A percentile compares a stretch with the other conserved stretches of the same genome.
phyloP scores from a whole-genome alignment of 1,284 basidiomycete genomes.

The Peniophora sp. region DNA sequence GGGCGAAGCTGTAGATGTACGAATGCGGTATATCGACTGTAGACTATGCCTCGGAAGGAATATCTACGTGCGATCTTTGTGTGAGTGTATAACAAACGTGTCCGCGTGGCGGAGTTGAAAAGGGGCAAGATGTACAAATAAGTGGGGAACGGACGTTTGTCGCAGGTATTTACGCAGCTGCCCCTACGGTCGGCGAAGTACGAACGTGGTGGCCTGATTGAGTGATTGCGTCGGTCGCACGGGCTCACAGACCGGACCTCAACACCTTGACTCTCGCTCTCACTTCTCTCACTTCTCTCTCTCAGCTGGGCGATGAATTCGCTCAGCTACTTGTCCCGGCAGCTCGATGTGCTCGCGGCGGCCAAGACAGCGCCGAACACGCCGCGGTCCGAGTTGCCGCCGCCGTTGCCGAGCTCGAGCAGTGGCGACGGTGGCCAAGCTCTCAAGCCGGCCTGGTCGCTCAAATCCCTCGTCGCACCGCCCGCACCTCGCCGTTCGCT shows the following conservation, averaged over 20 bases:
- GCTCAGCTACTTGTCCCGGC: conserved; percentile 59
- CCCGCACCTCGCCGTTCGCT: conserved; percentile 9
- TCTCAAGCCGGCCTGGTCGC: conserved; percentile 9
- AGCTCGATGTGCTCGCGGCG: conserved; percentile 55
- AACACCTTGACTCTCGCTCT: too few relatives aligned
- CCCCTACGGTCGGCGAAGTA: too few relatives aligned
- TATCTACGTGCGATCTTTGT: background rate
- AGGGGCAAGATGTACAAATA: too few relatives aligned
- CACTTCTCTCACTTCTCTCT: too few relatives aligned
- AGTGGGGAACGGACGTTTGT: too few relatives aligned
- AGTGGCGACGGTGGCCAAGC: background rate
- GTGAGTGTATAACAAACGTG: background rate
- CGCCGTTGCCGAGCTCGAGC: background rate
- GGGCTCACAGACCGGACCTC: too few relatives aligned
- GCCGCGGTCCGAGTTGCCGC: conserved; percentile 7
- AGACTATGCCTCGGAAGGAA: background rate
- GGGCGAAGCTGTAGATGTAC: conserved; percentile 6
- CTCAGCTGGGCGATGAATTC: conserved; percentile 47
- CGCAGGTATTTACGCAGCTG: too few relatives aligned
- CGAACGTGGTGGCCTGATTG: too few relatives aligned
- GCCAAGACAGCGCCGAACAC: conserved; percentile 23
- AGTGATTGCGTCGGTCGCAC: too few relatives aligned
- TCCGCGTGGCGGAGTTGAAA: too few relatives aligned
- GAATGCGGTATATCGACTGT: background rate
- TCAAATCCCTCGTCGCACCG: conserved; percentile 13